These are phyloP conservation scores for Cyberlindnera amylophila DNA, from an alignment of 805 yeast genomes.

Conservation along the genomic window DNA sequence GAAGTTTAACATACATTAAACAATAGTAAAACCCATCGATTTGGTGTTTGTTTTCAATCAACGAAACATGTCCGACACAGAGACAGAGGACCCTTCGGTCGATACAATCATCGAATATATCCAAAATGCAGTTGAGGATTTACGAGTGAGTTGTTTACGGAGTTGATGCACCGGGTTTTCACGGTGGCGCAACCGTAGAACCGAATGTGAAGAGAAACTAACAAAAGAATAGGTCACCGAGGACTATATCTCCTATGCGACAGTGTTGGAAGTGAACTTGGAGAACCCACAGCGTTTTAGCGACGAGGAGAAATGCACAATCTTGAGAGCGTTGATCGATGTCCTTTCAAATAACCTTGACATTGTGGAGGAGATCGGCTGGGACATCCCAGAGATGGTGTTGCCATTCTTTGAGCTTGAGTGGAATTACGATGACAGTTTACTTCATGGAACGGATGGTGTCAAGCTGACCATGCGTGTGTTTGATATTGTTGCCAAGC, in stretches of 20 bases:
- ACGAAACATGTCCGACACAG: constrained; percentile 14
- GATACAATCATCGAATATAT: constrained; percentile 12
- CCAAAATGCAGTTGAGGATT: constrained; percentile 15
- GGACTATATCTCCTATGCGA: constrained; percentile 70
- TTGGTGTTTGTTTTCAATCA: too few species aligned
- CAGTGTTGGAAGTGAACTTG: constrained; percentile 61
- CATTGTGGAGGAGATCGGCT: constrained; percentile 67
- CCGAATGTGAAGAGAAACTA: too few species aligned
- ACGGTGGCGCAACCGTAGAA: neutral
- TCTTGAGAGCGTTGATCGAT: constrained; percentile 44
- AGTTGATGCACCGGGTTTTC: neutral
- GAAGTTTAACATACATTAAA: too few species aligned
- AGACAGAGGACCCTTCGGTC: constrained; percentile 12
- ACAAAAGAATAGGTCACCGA: constrained; percentile 34
- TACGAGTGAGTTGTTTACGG: constrained; percentile 9
- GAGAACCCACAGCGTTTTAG: constrained; percentile 44
- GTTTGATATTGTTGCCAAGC: constrained; percentile 59
- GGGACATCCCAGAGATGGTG: constrained; percentile 83
- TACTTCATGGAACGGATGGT: constrained; percentile 23
- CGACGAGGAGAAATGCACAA: constrained; percentile 43
- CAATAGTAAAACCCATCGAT: too few species aligned
- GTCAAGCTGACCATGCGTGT: constrained; percentile 35
- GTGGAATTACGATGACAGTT: constrained; percentile 38
- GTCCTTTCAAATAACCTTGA: constrained; percentile 44
- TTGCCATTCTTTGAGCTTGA: constrained; percentile 46